Conservation (phyloP, 495 filamentous ascomycete species). For the Hypoxylon perforatum region DNA sequence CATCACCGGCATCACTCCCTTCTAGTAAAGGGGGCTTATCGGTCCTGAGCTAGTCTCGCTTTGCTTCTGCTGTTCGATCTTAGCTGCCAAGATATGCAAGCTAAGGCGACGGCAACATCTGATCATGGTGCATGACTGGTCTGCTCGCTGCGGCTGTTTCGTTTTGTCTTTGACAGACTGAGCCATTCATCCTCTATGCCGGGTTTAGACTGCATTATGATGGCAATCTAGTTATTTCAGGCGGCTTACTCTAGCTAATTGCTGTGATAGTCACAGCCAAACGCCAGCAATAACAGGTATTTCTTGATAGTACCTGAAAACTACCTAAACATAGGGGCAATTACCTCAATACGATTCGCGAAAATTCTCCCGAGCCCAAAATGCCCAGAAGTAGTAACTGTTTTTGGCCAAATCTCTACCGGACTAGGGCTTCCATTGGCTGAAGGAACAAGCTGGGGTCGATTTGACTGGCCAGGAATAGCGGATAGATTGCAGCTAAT, state of each 20-base stretch:
- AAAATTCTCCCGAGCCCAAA: conserved; percentile 1
- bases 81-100: conserved; percentile 12
- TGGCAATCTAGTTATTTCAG: conserved; percentile 13
- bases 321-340: conserved; percentile 4
- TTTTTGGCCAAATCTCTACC: conserved; percentile 18
- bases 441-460: conserved; percentile 13
- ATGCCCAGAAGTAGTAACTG: conserved; percentile 3
- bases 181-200: conserved; percentile 7
- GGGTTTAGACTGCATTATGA: background rate
- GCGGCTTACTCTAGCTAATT: conserved; percentile 12
- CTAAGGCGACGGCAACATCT: conserved; percentile 13
- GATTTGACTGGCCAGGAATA: conserved; percentile 31
- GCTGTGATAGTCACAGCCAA: conserved; percentile 4
- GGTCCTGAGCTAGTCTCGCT: conserved; percentile 25
- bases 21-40: conserved; percentile 4
- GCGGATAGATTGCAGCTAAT: conserved; percentile 35
- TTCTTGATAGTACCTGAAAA: conserved; percentile 19
- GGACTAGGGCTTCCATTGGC: conserved; percentile 32
- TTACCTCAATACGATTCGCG: conserved; percentile 15
- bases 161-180: conserved; percentile 3
- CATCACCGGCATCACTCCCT: conserved; percentile 27
- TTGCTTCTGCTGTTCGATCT: conserved; percentile 29
- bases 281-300: conserved; percentile 8
- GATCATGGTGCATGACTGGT: conserved; percentile 2
- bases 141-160: background rate